phyloP scores from a whole-genome alignment of 176 grass and related monocot genomes.

The Oryza officinalis region DNA sequence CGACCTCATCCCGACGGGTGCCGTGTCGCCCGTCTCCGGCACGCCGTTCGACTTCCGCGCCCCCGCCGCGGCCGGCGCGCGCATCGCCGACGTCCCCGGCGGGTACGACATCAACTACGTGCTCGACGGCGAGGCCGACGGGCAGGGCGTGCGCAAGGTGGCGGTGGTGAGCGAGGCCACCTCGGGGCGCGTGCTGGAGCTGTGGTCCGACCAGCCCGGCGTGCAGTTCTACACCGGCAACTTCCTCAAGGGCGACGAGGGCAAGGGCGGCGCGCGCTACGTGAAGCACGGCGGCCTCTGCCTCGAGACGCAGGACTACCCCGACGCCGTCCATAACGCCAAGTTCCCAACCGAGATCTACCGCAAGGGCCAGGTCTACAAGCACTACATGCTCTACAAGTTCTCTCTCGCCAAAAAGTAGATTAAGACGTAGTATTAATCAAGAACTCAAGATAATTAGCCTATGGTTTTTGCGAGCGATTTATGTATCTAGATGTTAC shows the following conservation, averaged over 20 bases:
- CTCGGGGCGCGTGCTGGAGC: conserved; percentile 73
- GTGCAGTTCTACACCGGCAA: conserved; percentile 85
- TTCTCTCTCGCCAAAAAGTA: conserved; percentile 45
- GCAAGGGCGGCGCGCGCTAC: conserved; percentile 65
- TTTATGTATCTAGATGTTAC: not conserved
- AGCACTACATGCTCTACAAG: conserved; percentile 92
- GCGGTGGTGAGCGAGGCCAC: conserved; percentile 56
- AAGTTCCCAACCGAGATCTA: conserved; percentile 71
- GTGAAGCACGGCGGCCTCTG: conserved; percentile 54
- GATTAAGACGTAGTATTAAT: too few species aligned
- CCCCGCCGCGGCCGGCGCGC: conserved; percentile 24
- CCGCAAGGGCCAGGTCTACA: conserved; percentile 52
- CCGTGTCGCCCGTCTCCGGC: conserved; percentile 47
- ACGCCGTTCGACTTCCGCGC: conserved; percentile 68
- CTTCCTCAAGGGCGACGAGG: conserved; percentile 55
- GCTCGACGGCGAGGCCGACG: conserved; percentile 52
- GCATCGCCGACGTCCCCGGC: conserved; percentile 42
- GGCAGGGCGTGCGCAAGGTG: conserved; percentile 61
- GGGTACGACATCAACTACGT: conserved; percentile 93
- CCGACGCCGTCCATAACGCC: conserved; percentile 67
- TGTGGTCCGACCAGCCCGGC: conserved; percentile 75
- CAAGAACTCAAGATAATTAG: too few species aligned
- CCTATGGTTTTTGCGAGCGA: too few species aligned
- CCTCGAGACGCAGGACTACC: conserved; percentile 81
- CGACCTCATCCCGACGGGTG: conserved; percentile 75